These are phyloP conservation scores for Apophysomyces elegans DNA, from an alignment of 371 early-diverging fungal genomes.

Conservation along the genomic window DNA sequence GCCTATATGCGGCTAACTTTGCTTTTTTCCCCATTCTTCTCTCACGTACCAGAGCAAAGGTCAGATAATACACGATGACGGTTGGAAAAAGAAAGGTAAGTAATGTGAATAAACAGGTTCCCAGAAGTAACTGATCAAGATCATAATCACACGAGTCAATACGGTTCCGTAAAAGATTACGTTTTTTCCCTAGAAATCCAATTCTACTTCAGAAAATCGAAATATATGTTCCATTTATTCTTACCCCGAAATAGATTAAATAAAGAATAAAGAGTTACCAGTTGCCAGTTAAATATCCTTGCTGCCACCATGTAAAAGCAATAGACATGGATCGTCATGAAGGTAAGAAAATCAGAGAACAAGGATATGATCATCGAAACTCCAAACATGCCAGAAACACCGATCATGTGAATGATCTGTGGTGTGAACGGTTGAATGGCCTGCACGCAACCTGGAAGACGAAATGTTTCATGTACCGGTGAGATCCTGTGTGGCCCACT, in stretches of 20 bases:
- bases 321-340: constrained; percentile 88
- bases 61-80: constrained; percentile 89
- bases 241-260: constrained; percentile 91
- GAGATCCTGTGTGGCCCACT: neutral
- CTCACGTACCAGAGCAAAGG: constrained; percentile 77
- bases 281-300: constrained; percentile 91
- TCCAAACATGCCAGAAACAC: constrained; percentile 81
- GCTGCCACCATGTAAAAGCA: constrained; percentile 94
- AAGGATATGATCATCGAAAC: constrained; percentile 85
- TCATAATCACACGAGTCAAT: constrained; percentile 96
- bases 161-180: constrained; percentile 88
- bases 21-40: neutral
- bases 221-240: neutral
- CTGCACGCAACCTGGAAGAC: constrained; percentile 49
- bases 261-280: constrained; percentile 79
- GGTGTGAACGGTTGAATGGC: constrained; percentile 66
- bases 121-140: constrained; percentile 92
- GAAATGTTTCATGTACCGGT: neutral
- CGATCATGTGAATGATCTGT: constrained; percentile 72
- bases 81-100: constrained; percentile 95
- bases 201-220: no score
- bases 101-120: constrained; percentile 93
- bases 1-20: neutral
- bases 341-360: constrained; percentile 79
- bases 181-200: constrained; percentile 70